These are phyloP conservation scores for Crithidia brevicula DNA, from an alignment of 208 protist genomes.

Conservation along the genomic window DNA sequence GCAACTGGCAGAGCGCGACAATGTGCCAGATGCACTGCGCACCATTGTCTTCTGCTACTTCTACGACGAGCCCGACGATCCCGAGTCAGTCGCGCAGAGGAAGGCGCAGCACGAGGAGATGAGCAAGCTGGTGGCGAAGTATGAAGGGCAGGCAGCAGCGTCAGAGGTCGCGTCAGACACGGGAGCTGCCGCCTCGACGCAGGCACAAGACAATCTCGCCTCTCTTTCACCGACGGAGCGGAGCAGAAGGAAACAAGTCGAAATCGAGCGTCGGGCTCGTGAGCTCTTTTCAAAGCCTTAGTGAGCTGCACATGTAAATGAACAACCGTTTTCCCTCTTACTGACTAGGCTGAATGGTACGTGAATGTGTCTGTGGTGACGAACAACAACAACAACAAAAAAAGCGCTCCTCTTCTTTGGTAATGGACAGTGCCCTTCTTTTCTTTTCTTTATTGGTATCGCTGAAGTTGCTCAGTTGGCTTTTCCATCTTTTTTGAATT, in stretches of 20 bases:
- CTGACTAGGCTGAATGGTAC: not conserved
- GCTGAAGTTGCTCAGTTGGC: no score
- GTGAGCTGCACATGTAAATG: not conserved
- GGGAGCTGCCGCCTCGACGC: not conserved
- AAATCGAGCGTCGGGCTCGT: constrained; percentile 42
- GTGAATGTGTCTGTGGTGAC: not conserved
- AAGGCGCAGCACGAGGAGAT: constrained; percentile 6
- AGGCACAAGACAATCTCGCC: not conserved
- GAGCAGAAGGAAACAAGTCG: constrained; percentile 26
- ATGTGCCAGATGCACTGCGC: constrained; percentile 52
- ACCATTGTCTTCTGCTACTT: constrained; percentile 70
- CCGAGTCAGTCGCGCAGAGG: constrained; percentile 21
- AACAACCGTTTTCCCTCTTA: not conserved
- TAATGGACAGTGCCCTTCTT: not conserved
- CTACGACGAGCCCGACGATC: constrained; percentile 56
- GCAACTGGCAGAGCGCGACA: constrained; percentile 47
- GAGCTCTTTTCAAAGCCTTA: constrained; percentile 27
- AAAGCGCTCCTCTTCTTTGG: not conserved
- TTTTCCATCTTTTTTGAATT: not conserved
- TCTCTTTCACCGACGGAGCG: constrained; percentile 17
- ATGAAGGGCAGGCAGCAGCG: constrained; percentile 8
- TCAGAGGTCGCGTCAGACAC: not conserved
- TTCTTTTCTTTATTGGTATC: no score
- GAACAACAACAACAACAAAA: not conserved
- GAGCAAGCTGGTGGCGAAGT: constrained; percentile 15